These are phyloP conservation scores for Nasturtium officinale DNA, from an alignment of 345 rosid species.

Conservation along the genomic window DNA sequence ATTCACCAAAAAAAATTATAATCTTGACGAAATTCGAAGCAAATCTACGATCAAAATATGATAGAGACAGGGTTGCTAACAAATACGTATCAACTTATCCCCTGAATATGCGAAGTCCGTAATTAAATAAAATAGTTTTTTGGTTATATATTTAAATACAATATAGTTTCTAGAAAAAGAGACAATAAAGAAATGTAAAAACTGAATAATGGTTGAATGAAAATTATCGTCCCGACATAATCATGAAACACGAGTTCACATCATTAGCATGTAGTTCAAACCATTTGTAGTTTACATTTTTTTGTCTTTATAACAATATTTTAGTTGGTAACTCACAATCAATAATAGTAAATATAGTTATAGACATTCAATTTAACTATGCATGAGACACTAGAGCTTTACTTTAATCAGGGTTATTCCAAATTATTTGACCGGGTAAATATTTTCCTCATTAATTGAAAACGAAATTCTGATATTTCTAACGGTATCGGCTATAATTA, in stretches of 20 bases:
- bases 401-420: constrained; percentile 18
- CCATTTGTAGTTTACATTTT: constrained; percentile 16
- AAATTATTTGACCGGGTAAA: constrained; percentile 12
- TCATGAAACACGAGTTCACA: constrained; percentile 28
- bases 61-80: constrained; percentile 31
- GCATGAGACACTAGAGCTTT: constrained; percentile 16
- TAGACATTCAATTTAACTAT: neutral
- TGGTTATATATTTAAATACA: neutral
- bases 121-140: constrained; percentile 10
- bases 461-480: constrained; percentile 17
- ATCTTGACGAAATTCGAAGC: neutral
- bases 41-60: constrained; percentile 21
- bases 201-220: neutral
- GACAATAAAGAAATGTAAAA: constrained; percentile 3
- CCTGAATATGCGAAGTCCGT: constrained; percentile 21
- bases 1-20: neutral
- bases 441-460: constrained; percentile 4
- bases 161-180: neutral
- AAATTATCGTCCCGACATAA: constrained; percentile 10
- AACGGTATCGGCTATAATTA: constrained; percentile 2
- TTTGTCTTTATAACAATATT: constrained; percentile 30
- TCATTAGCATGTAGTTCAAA: constrained; percentile 23
- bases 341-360: constrained; percentile 20
- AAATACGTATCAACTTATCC: constrained; percentile 27
- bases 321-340: constrained; percentile 41